A percentile compares a stretch with the other conserved stretches of the same genome.
Evolutionary conservation across 257 asterid genomes (phyloP).

Genomic region (Misopates orontium): DNA sequence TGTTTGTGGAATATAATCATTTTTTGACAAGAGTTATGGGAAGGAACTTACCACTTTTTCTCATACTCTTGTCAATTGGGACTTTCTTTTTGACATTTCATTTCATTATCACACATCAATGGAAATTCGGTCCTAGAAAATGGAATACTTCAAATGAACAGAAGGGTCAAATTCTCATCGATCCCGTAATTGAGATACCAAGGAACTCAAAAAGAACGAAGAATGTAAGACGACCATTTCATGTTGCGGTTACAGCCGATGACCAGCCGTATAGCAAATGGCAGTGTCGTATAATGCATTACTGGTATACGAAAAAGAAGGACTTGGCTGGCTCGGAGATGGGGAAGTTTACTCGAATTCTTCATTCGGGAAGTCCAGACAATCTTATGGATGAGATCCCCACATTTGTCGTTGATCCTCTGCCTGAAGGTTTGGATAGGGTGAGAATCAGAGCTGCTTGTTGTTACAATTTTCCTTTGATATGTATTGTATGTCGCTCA

Average conservation of each 20-base stretch:
- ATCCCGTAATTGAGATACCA: constrained; percentile 62
- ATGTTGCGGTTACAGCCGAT: constrained; percentile 52
- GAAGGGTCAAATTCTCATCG: constrained; percentile 24
- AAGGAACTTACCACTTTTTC: constrained; percentile 14
- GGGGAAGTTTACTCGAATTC: constrained; percentile 62
- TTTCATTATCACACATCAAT: constrained; percentile 27
- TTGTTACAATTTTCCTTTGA: neutral
- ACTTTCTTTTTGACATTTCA: constrained; percentile 45
- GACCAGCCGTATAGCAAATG: constrained; percentile 49
- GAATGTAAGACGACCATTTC: constrained; percentile 36
- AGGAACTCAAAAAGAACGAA: constrained; percentile 23
- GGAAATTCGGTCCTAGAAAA: constrained; percentile 15
- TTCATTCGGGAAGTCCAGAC: constrained; percentile 63
- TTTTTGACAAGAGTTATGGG: no score
- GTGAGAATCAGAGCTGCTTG: constrained; percentile 29
- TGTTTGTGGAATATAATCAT: no score
- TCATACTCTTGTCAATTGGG: constrained; percentile 36
- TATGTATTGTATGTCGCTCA: neutral
- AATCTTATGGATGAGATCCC: constrained; percentile 72
- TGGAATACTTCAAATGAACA: neutral
- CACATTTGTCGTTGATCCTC: constrained; percentile 61
- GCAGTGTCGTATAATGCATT: constrained; percentile 66
- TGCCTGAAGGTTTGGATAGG: constrained; percentile 56
- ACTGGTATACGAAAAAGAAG: constrained; percentile 52
- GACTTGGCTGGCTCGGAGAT: constrained; percentile 56